These are phyloP conservation scores for Schizophyllum amplum DNA, from an alignment of 1,284 basidiomycete genomes.

Conservation along the genomic window DNA sequence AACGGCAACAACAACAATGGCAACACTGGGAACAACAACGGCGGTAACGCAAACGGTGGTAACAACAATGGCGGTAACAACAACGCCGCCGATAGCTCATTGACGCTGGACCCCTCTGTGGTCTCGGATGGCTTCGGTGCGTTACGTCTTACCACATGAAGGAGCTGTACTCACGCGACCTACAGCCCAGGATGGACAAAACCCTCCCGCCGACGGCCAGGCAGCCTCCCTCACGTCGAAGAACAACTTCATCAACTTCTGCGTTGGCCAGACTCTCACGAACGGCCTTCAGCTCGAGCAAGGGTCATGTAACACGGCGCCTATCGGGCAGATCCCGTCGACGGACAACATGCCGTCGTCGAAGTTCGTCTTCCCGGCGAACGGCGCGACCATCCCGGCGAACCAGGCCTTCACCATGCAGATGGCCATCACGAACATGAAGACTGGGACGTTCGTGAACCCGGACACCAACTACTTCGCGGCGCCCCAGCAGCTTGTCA, in stretches of 20 bases:
- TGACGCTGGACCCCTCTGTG: neutral
- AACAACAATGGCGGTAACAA: neutral
- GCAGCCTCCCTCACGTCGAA: conserved; percentile 51
- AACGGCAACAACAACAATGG: neutral
- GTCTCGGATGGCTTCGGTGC: neutral
- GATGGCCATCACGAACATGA: conserved; percentile 32
- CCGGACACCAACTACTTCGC: conserved; percentile 46
- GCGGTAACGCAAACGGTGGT: neutral
- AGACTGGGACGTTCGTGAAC: conserved; percentile 48
- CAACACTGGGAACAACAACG: neutral
- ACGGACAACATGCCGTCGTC: conserved; percentile 49
- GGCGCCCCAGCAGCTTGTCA: conserved; percentile 46
- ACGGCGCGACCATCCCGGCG: conserved; percentile 33
- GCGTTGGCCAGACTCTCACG: conserved; percentile 47
- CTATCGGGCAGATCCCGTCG: conserved; percentile 52
- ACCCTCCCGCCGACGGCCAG: conserved; percentile 29
- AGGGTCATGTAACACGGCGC: conserved; percentile 52
- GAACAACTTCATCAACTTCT: conserved; percentile 74
- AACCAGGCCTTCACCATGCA: conserved; percentile 41
- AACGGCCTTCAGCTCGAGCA: conserved; percentile 49
- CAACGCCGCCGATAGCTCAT: neutral
- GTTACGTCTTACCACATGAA: neutral
- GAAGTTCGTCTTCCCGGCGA: conserved; percentile 42
- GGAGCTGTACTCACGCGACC: neutral
- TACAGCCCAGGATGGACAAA: neutral